Conservation (phyloP, 192 early-diverging fungal genomes). For the Linderina pennispora region DNA sequence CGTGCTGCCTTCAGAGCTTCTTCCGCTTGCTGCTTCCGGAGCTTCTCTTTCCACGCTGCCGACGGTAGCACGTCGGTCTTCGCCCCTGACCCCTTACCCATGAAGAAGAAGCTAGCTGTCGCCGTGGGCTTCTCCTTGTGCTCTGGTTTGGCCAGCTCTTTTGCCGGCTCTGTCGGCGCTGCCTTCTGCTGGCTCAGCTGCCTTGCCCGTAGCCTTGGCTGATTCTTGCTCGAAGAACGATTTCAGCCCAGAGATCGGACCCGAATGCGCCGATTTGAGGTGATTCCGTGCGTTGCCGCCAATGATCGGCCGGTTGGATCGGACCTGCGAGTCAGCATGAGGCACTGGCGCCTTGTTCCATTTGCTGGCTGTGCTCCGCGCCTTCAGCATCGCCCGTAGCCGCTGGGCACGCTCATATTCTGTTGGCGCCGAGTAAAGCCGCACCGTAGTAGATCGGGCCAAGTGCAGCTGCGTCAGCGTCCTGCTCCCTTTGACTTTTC, state of each 20-base stretch:
- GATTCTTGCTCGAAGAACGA: slow-evolving; percentile 11
- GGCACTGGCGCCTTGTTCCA: not conserved
- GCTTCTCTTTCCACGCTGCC: not conserved
- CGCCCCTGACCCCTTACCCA: slow-evolving; percentile 1
- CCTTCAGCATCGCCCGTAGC: not conserved
- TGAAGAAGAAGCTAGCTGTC: slow-evolving; percentile 9
- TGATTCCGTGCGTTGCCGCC: slow-evolving; percentile 23
- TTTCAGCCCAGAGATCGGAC: slow-evolving; percentile 5
- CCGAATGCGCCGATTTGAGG: slow-evolving; percentile 5
- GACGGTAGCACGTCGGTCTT: slow-evolving; percentile 5
- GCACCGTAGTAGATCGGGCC: no score
- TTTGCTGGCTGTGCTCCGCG: not conserved
- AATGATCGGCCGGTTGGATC: slow-evolving; percentile 7
- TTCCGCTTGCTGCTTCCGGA: not conserved
- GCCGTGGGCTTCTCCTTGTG: slow-evolving; percentile 1
- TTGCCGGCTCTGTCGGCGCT: not conserved
- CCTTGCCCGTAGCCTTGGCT: not conserved
- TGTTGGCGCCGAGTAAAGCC: not conserved
- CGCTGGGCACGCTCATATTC: not conserved
- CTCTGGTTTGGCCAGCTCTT: not conserved
- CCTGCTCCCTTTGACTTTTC: not conserved
- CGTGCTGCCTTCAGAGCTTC: not conserved
- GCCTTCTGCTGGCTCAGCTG: not conserved
- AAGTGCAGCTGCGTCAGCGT: not conserved
- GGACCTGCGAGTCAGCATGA: not conserved